These are phyloP conservation scores for Aspergillus sp. DNA, from an alignment of 2,329 filamentous ascomycete genomes.

Conservation along the genomic window DNA sequence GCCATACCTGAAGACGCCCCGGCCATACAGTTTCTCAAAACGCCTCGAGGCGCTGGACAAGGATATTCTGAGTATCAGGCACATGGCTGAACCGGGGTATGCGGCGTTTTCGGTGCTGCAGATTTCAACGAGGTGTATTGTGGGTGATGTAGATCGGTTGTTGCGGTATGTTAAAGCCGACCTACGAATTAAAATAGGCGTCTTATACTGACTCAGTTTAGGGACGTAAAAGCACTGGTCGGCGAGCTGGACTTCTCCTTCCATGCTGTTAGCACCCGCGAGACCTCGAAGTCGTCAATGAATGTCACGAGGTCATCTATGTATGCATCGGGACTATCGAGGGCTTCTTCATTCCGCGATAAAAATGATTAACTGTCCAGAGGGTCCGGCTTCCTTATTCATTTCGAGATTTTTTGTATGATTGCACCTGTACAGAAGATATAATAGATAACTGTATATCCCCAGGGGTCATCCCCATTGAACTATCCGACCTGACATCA, in stretches of 20 bases:
- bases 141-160: constrained; percentile 60
- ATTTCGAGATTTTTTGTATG: too few relatives aligned
- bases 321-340: constrained; percentile 13
- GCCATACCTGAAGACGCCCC: constrained; percentile 61
- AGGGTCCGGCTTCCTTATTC: not conserved
- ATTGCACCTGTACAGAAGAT: too few relatives aligned
- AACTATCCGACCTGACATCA: too few relatives aligned
- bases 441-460: too few relatives aligned
- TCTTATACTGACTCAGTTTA: constrained; percentile 13
- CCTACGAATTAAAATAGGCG: not conserved
- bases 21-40: constrained; percentile 54
- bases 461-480: too few relatives aligned
- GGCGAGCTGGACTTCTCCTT: constrained; percentile 71
- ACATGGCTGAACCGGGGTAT: constrained; percentile 66
- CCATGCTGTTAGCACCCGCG: constrained; percentile 43
- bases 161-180: constrained; percentile 34
- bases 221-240: constrained; percentile 58
- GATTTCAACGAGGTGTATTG: constrained; percentile 62
- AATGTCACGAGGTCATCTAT: constrained; percentile 7
- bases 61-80: constrained; percentile 56
- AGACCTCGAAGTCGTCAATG: constrained; percentile 17
- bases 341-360: constrained; percentile 15
- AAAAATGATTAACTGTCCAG: constrained; percentile 19
- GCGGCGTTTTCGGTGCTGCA: constrained; percentile 69
- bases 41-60: constrained; percentile 55